Evolutionary conservation across 352 stramenopile species (phyloP).

Genomic region (Blastocystis sp.): DNA sequence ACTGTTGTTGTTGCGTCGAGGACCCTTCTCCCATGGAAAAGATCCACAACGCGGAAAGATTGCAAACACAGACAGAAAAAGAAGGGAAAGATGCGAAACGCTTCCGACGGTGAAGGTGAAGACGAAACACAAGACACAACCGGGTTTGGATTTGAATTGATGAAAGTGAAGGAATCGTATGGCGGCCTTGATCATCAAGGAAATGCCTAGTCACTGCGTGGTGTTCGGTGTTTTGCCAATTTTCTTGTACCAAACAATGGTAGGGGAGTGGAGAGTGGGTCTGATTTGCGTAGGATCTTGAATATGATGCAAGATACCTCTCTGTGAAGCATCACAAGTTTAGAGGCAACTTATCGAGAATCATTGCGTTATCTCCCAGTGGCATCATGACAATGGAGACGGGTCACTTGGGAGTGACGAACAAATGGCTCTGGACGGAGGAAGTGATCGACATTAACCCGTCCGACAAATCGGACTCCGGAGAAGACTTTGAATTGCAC

Average conservation of each 20-base stretch:
- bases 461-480: slow-evolving; percentile 9
- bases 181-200: slow-evolving; percentile 34
- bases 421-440: slow-evolving; percentile 65
- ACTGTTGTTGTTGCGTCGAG: too few relatives aligned
- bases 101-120: background rate
- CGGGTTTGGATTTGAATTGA: slow-evolving; percentile 7
- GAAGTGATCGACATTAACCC: slow-evolving; percentile 70
- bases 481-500: slow-evolving; percentile 69
- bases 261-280: background rate
- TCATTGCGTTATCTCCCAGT: slow-evolving; percentile 64
- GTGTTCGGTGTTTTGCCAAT: slow-evolving; percentile 24
- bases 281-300: slow-evolving; percentile 57
- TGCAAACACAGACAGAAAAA: background rate
- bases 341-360: slow-evolving; percentile 63
- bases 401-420: slow-evolving; percentile 67
- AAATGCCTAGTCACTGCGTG: slow-evolving; percentile 26
- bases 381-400: slow-evolving; percentile 71
- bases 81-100: background rate
- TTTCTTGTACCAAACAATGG: slow-evolving; percentile 45
- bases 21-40: background rate
- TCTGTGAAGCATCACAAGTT: slow-evolving; percentile 70
- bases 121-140: background rate
- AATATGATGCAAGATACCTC: slow-evolving; percentile 69
- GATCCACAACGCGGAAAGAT: background rate
- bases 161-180: background rate